phyloP scores from a whole-genome alignment of 345 rosid genomes.

The Populus euphratica region DNA sequence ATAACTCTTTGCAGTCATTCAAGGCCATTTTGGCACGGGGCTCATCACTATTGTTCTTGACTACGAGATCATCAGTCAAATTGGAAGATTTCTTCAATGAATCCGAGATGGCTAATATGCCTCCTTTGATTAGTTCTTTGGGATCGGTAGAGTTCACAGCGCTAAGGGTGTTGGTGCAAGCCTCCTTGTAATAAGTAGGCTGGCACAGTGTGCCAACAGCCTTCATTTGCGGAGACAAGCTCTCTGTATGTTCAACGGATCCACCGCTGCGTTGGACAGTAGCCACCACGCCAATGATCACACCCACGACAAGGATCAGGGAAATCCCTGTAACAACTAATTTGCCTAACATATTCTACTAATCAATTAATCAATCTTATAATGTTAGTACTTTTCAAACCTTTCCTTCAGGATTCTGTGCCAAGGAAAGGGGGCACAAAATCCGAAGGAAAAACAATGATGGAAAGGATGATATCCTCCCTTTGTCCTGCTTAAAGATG shows the following conservation, averaged over 20 bases:
- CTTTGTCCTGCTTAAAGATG: background rate
- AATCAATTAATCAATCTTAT: background rate
- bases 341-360: slow-evolving; percentile 15
- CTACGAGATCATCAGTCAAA: slow-evolving; percentile 15
- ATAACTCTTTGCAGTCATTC: slow-evolving; percentile 23
- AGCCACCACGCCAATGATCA: slow-evolving; percentile 18
- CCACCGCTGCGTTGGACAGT: background rate
- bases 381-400: background rate
- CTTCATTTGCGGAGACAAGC: slow-evolving; percentile 23
- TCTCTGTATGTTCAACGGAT: background rate
- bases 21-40: slow-evolving; percentile 12
- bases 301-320: slow-evolving; percentile 23
- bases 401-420: slow-evolving; percentile 6
- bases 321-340: slow-evolving; percentile 25
- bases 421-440: background rate
- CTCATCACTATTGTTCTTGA: background rate
- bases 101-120: slow-evolving; percentile 15
- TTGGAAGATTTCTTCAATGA: slow-evolving; percentile 14
- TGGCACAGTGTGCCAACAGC: slow-evolving; percentile 24
- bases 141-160: slow-evolving; percentile 20
- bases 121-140: slow-evolving; percentile 23
- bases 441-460: background rate
- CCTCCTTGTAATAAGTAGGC: slow-evolving; percentile 26
- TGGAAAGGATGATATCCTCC: background rate
- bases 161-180: slow-evolving; percentile 17